Evolutionary conservation across 768 basidiomycete species (phyloP).

Genomic region (Agaricus sinodeliciosus): DNA sequence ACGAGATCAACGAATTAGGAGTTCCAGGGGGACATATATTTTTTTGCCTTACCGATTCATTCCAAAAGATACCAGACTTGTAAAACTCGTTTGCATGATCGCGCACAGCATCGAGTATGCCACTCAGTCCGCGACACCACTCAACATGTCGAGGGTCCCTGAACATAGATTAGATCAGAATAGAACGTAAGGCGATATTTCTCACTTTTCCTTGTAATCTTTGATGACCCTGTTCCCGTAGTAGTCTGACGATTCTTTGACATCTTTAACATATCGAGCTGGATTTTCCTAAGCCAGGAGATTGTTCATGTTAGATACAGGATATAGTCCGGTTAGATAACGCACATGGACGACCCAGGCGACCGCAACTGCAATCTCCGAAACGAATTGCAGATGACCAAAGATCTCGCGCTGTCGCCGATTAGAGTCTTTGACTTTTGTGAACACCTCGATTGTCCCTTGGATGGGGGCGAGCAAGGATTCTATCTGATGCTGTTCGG

Average conservation of each 20-base stretch:
- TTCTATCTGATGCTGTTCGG: slow-evolving; percentile 52
- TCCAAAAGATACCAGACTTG: slow-evolving; percentile 86
- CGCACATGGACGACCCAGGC: slow-evolving; percentile 87
- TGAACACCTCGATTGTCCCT: slow-evolving; percentile 65
- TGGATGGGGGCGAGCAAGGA: slow-evolving; percentile 63
- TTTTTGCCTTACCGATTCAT: slow-evolving; percentile 51
- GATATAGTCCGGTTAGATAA: slow-evolving; percentile 5
- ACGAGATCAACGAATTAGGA: neutral
- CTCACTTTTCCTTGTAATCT: slow-evolving; percentile 89
- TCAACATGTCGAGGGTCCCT: slow-evolving; percentile 85
- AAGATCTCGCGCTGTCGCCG: slow-evolving; percentile 78
- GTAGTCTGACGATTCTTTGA: slow-evolving; percentile 82
- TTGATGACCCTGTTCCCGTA: slow-evolving; percentile 88
- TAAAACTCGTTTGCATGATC: slow-evolving; percentile 84
- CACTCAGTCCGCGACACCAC: slow-evolving; percentile 75
- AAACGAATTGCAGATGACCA: slow-evolving; percentile 73
- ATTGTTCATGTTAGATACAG: neutral
- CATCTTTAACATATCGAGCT: slow-evolving; percentile 68
- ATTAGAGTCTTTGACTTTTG: slow-evolving; percentile 77
- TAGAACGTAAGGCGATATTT: neutral
- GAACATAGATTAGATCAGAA: slow-evolving; percentile 4
- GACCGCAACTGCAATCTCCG: slow-evolving; percentile 73
- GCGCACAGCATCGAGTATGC: slow-evolving; percentile 69
- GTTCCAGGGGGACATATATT: neutral
- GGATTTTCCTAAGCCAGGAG: slow-evolving; percentile 59